Evolutionary conservation across 2,329 filamentous ascomycete species (phyloP).

Genomic region (Hansfordia pulvinata): DNA sequence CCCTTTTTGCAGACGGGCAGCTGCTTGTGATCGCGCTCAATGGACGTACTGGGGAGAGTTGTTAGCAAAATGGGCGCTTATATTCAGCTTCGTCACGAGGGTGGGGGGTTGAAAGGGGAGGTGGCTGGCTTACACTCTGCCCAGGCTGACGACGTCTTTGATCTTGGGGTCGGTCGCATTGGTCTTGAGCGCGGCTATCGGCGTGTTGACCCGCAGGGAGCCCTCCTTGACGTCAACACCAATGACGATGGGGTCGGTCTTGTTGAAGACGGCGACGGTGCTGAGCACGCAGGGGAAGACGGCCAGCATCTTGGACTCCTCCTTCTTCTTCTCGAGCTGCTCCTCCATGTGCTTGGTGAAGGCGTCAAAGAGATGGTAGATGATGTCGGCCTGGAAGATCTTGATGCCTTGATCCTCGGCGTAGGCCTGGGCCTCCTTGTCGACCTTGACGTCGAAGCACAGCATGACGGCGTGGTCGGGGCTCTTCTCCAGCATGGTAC

Average conservation of each 20-base stretch:
- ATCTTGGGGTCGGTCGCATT: constrained; percentile 63
- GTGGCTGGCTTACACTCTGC: constrained; percentile 68
- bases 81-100: no score
- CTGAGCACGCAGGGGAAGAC: constrained; percentile 92
- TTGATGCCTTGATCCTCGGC: constrained; percentile 92
- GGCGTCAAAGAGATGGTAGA: constrained; percentile 94
- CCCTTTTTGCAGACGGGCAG: constrained; percentile 88
- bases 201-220: constrained; percentile 73
- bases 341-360: constrained; percentile 92
- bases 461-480: constrained; percentile 98
- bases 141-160: constrained; percentile 73
- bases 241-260: constrained; percentile 87
- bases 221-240: constrained; percentile 95
- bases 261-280: constrained; percentile 94
- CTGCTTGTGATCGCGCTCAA: constrained; percentile 96
- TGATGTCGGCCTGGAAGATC: constrained; percentile 97
- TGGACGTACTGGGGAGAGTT: constrained; percentile 56
- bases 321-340: constrained; percentile 82
- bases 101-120: constrained; percentile 1
- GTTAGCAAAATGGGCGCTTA: constrained; percentile 17
- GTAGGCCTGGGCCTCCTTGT: constrained; percentile 86
- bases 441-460: constrained; percentile 98
- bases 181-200: constrained; percentile 80
- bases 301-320: constrained; percentile 87
- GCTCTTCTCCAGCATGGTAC: constrained; percentile 90